phyloP scores from a whole-genome alignment of 2,329 filamentous ascomycete species.

The Colletotrichum musae region DNA sequence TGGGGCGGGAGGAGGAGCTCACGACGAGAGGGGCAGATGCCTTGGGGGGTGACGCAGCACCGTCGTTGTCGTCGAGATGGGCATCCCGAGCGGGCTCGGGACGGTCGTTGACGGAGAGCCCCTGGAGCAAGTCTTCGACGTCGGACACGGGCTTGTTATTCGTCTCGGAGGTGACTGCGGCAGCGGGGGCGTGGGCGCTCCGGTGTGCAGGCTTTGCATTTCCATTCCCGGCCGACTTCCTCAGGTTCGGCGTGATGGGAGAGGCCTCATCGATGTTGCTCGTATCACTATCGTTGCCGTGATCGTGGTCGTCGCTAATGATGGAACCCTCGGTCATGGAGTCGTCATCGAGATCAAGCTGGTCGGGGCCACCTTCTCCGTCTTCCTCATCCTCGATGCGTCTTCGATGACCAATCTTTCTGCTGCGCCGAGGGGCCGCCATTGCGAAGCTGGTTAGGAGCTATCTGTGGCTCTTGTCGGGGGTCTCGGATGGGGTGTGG shows the following conservation, averaged over 20 bases:
- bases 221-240: conserved; percentile 58
- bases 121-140: conserved; percentile 72
- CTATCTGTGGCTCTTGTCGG: conserved; percentile 17
- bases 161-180: conserved; percentile 51
- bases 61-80: conserved; percentile 60
- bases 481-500: conserved; percentile 12
- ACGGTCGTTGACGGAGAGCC: conserved; percentile 62
- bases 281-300: conserved; percentile 74
- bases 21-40: conserved; percentile 66
- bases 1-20: conserved; percentile 65
- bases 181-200: conserved; percentile 52
- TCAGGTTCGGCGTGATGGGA: conserved; percentile 61
- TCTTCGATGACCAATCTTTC: conserved; percentile 76
- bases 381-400: conserved; percentile 80
- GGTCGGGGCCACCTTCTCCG: conserved; percentile 72
- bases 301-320: conserved; percentile 73
- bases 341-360: conserved; percentile 74
- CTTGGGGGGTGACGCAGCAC: conserved; percentile 55
- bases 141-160: conserved; percentile 60
- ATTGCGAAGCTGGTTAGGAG: conserved; percentile 52
- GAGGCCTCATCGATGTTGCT: conserved; percentile 72
- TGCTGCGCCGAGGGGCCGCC: conserved; percentile 72
- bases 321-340: conserved; percentile 76
- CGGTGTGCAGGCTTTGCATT: conserved; percentile 51
- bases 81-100: conserved; percentile 59